Base-by-base conservation (phyloP, 345 rosid genomes). In the Eucalyptus sp. region DNA sequence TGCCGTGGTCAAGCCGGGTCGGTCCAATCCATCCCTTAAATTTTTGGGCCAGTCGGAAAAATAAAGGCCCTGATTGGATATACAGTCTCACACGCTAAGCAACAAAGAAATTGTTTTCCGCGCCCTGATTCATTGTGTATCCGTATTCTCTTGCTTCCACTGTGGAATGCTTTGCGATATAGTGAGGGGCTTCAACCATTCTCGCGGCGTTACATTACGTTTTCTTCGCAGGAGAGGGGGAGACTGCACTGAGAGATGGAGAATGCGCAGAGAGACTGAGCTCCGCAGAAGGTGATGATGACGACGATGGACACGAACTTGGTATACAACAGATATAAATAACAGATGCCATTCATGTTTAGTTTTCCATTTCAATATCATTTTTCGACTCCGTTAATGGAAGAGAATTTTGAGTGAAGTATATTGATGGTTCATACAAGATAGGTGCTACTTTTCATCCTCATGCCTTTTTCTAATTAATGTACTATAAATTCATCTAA, bases 251-350 rank as follows among this genome's bases (percentile, higher is more conserved):
- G 37, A 14, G 37, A 64, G 11, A 54, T 64, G 76, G 20, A 64
- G 76, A 62, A 64, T n/a, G 37, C 37, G 76, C 37, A n/a, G 76
- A 64, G 76, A 33, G 37, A 64, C 37, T n/a, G 76, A 64, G 76
- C 76, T 64, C 41, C 37, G 76, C 8, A 7, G 37, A 62, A 49
- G 22, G 68, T 3, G 13, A 29, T 27, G 68, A 62, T 1, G 33
- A 27, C 14, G 31, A 62, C 8, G 87, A 97, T 95, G 98, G 99
- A 96, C 87, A 95, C 94, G 94, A 90, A 89, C 86, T 94, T 91
- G 85, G 93, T 91, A 62, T 6, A 51, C 56, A 52, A 17, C 56
- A 52, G 56, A 52, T 52, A 52, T 62, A 66, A 66, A 66, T 17
- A 15, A 14, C 76, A 7, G 20, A 66, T n/a, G 37, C 20, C 17